Base-by-base conservation (phyloP, 2,329 filamentous ascomycete species). In the Diplodia scrobiculata region DNA sequence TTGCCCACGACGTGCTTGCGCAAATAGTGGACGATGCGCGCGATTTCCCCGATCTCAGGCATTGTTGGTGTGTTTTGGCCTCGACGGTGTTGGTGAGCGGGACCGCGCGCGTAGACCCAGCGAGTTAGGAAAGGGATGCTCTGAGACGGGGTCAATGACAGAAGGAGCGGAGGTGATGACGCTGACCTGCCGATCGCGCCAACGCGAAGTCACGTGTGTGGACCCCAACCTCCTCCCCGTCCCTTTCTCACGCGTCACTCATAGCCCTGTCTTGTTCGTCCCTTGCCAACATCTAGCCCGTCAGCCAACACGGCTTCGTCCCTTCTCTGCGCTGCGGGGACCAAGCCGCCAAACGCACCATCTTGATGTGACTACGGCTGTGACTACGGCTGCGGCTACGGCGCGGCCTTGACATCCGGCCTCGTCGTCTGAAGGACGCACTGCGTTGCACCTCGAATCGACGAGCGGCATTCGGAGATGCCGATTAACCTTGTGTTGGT, bases 11-110 rank as follows among this genome's bases (percentile, higher is more conserved):
- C 84, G 76, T 92, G 86, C 69, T 90, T 88, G 68, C 87, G 88
- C 47, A 99, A 86, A 75, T 89, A 96, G 76, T 97, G 90, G 59
- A 96, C 91, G 70, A 94, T 86, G 51, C 93, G 90, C 21, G 92
- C 90, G 70, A 97, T 90, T 74, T 83, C 82, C 41, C 78, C 81
- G 54, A 84, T 83, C 80, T 83, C 64, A 11, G 64, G 53, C 53
- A 60, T 66, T 32, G 6, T 36, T 10, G 54, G 13, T 25, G 25
- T 25, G 25, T 25, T 25, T 4, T 25, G 25, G 25, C 25, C 25
- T 25, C 25, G 25, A 25, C 25, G 25, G 25, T 34, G 38, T n/a
- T n/a, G 6, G 1, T 17, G 14, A 17, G 38, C 38, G 38, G 38
- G 38, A 17, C 14, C 38, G 14, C 38, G 38, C 14, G 38, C 38